These are phyloP conservation scores for Huntiella abstrusa DNA, from an alignment of 2,329 filamentous ascomycete genomes.

Conservation along the genomic window DNA sequence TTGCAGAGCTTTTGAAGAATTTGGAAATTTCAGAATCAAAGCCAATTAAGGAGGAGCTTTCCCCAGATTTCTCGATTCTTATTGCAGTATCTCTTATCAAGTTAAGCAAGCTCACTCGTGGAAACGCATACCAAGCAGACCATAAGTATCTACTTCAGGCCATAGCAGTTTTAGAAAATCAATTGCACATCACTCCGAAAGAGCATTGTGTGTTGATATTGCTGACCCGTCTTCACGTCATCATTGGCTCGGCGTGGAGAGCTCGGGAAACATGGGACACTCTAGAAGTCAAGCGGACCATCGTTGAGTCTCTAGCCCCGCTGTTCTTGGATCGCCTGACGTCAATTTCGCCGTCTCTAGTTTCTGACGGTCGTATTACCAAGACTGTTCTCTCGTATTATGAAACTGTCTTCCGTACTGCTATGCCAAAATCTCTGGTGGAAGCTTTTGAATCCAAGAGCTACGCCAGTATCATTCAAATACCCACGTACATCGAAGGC, in stretches of 20 bases:
- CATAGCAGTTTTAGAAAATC: slow-evolving; percentile 29
- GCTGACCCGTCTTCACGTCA: slow-evolving; percentile 31
- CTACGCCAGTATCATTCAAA: slow-evolving; percentile 31
- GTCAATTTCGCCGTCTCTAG: slow-evolving; percentile 25
- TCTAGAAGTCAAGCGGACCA: slow-evolving; percentile 36
- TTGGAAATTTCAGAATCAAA: slow-evolving; percentile 5
- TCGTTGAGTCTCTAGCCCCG: slow-evolving; percentile 36
- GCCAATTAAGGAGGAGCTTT: slow-evolving; percentile 9
- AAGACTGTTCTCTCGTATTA: slow-evolving; percentile 18
- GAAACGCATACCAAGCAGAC: neutral
- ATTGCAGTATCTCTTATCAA: slow-evolving; percentile 9
- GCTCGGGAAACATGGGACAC: slow-evolving; percentile 30
- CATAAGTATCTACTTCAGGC: slow-evolving; percentile 26
- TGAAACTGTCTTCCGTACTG: slow-evolving; percentile 28
- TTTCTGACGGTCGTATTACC: slow-evolving; percentile 17
- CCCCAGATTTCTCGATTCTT: slow-evolving; percentile 11
- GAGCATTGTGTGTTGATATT: slow-evolving; percentile 30
- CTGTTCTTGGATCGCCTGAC: slow-evolving; percentile 37
- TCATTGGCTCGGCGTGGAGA: slow-evolving; percentile 29
- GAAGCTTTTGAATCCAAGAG: slow-evolving; percentile 31
- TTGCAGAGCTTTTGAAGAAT: slow-evolving; percentile 3
- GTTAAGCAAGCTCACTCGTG: slow-evolving; percentile 1
- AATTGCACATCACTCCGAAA: slow-evolving; percentile 25
- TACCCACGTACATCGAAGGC: slow-evolving; percentile 25
- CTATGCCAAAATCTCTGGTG: slow-evolving; percentile 27